These are phyloP conservation scores for Daldinia decipiens DNA, from an alignment of 495 filamentous ascomycete genomes.

Conservation along the genomic window DNA sequence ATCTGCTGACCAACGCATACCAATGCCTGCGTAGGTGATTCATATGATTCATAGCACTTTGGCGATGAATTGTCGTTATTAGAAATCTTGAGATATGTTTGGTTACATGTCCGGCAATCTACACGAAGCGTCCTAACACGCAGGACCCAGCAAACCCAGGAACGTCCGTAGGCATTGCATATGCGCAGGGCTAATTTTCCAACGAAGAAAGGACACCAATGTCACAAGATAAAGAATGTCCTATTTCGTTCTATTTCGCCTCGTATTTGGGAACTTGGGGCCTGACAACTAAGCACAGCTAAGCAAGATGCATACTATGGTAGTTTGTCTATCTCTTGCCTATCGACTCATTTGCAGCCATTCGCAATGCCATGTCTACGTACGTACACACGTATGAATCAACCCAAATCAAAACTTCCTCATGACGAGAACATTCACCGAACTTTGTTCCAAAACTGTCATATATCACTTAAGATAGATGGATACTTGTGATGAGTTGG, in stretches of 20 bases:
- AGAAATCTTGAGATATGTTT: not conserved
- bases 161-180: slow-evolving; percentile 8
- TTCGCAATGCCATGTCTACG: slow-evolving; percentile 17
- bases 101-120: slow-evolving; percentile 19
- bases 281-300: slow-evolving; percentile 24
- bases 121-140: slow-evolving; percentile 28
- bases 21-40: slow-evolving; percentile 19
- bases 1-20: slow-evolving; percentile 37
- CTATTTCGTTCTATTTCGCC: slow-evolving; percentile 36
- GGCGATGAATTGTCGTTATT: not conserved
- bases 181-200: slow-evolving; percentile 10
- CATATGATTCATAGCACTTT: slow-evolving; percentile 11
- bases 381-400: slow-evolving; percentile 21
- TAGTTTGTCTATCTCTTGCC: slow-evolving; percentile 33
- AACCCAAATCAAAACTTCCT: slow-evolving; percentile 14
- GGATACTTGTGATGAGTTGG: slow-evolving; percentile 46
- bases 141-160: slow-evolving; percentile 10
- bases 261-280: slow-evolving; percentile 37
- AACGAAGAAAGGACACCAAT: slow-evolving; percentile 23
- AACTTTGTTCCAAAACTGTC: slow-evolving; percentile 29
- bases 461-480: slow-evolving; percentile 34
- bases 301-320: slow-evolving; percentile 24
- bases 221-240: slow-evolving; percentile 16
- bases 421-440: slow-evolving; percentile 35
- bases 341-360: not conserved